phyloP scores from a whole-genome alignment of 2,329 filamentous ascomycete genomes.

The Paramyrothecium sp. region DNA sequence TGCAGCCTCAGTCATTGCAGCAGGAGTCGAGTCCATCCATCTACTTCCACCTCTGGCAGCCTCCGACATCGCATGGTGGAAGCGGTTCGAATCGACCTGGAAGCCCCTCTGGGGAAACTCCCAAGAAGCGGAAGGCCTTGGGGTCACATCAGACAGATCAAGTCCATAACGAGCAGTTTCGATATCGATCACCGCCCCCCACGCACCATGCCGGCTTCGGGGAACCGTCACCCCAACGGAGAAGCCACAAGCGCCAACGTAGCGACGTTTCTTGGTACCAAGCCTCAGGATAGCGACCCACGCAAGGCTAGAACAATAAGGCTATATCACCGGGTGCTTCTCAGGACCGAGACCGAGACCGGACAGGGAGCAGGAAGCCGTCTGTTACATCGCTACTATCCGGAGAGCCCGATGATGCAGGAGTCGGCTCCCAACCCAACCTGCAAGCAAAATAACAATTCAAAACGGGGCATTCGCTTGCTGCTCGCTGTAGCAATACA shows the following conservation, averaged over 20 bases:
- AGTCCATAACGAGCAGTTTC: slow-evolving; percentile 24
- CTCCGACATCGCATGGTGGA: slow-evolving; percentile 65
- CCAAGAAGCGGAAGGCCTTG: slow-evolving; percentile 80
- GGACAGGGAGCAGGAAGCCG: slow-evolving; percentile 26
- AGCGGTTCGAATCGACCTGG: slow-evolving; percentile 63
- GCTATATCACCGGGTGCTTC: slow-evolving; percentile 5
- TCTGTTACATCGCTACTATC: slow-evolving; percentile 32
- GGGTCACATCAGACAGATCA: slow-evolving; percentile 31
- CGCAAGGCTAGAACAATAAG: background rate
- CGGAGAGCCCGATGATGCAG: slow-evolving; percentile 10
- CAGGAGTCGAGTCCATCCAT: slow-evolving; percentile 74
- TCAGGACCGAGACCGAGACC: slow-evolving; percentile 25
- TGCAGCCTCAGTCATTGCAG: slow-evolving; percentile 53
- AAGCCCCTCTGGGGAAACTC: slow-evolving; percentile 75
- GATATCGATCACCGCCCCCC: slow-evolving; percentile 30
- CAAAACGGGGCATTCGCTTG: no score
- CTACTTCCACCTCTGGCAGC: slow-evolving; percentile 93
- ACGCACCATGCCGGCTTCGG: slow-evolving; percentile 24
- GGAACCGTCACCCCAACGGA: slow-evolving; percentile 21
- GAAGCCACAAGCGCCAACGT: slow-evolving; percentile 32
- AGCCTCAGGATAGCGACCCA: slow-evolving; percentile 16
- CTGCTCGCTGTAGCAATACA: no score
- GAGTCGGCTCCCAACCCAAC: background rate
- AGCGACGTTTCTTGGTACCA: slow-evolving; percentile 36
- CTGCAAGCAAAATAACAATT: background rate